These are phyloP conservation scores for Boletus reticuloceps DNA, from an alignment of 768 basidiomycete species.

Conservation along the genomic window DNA sequence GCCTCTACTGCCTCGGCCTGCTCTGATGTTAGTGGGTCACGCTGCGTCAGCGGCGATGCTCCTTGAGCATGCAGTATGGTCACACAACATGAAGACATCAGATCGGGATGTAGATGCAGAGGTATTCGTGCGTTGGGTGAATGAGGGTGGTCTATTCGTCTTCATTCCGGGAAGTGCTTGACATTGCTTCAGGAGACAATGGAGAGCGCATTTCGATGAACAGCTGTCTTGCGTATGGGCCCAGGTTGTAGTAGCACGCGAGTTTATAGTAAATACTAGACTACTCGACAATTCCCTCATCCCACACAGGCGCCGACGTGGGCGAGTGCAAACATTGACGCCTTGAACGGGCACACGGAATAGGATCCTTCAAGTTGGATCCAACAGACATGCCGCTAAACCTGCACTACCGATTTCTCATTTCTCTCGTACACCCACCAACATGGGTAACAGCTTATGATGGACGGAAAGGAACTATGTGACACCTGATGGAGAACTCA, in stretches of 20 bases:
- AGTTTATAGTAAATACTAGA: not conserved
- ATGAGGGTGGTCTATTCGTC: conserved; percentile 35
- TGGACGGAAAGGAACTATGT: conserved; percentile 52
- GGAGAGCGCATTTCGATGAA: conserved; percentile 16
- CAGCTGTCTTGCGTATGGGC: conserved; percentile 13
- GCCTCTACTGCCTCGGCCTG: conserved; percentile 52
- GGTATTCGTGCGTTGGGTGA: conserved; percentile 53
- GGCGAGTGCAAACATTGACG: too few species aligned
- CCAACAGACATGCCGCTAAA: too few species aligned
- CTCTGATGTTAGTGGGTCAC: conserved; percentile 57
- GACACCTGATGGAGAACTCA: conserved; percentile 43
- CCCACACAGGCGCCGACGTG: too few species aligned
- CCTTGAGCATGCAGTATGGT: conserved; percentile 71
- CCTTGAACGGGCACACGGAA: too few species aligned
- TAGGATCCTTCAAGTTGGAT: too few species aligned
- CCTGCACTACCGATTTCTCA: not conserved
- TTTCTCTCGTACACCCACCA: not conserved
- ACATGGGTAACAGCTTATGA: not conserved
- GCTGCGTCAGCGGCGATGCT: conserved; percentile 54
- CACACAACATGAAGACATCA: conserved; percentile 29
- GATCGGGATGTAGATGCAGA: conserved; percentile 45
- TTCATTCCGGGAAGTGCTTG: conserved; percentile 24
- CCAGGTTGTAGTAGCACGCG: not conserved
- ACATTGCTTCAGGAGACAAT: not conserved
- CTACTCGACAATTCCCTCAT: too few species aligned